phyloP scores from a whole-genome alignment of 495 filamentous ascomycete genomes.

The Penicillium argentinense region DNA sequence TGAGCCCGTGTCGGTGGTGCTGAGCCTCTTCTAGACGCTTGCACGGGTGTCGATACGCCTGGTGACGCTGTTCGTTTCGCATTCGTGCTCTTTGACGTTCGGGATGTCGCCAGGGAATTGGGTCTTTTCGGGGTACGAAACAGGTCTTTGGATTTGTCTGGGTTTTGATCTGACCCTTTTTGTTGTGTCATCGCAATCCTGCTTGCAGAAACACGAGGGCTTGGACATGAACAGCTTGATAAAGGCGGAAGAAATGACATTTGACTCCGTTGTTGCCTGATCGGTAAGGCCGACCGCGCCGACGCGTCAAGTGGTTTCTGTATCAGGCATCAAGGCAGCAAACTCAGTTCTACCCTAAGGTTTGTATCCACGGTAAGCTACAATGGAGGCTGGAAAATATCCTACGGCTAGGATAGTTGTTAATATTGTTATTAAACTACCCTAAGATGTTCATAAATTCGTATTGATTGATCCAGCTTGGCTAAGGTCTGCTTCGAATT shows the following conservation, averaged over 20 bases:
- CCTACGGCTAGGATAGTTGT: too few relatives aligned
- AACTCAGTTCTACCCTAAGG: too few relatives aligned
- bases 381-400: too few relatives aligned
- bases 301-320: conserved; percentile 22
- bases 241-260: conserved; percentile 13
- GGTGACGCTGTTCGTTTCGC: conserved; percentile 23
- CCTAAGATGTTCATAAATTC: too few relatives aligned
- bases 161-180: conserved; percentile 12
- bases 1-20: conserved; percentile 26
- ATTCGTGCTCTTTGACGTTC: conserved; percentile 19
- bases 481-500: too few relatives aligned
- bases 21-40: conserved; percentile 21
- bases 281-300: conserved; percentile 17
- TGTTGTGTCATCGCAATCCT: conserved; percentile 37
- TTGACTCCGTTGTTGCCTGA: conserved; percentile 11
- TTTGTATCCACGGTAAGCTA: too few relatives aligned
- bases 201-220: conserved; percentile 16
- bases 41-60: conserved; percentile 19
- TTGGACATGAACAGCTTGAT: neutral
- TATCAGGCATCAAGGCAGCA: neutral
- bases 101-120: conserved; percentile 15
- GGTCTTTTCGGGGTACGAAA: conserved; percentile 31
- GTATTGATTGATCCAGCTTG: too few relatives aligned
- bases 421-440: too few relatives aligned
- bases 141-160: conserved; percentile 18